Base-by-base conservation (phyloP, 345 rosid genomes). In the Kandelia obovata region DNA sequence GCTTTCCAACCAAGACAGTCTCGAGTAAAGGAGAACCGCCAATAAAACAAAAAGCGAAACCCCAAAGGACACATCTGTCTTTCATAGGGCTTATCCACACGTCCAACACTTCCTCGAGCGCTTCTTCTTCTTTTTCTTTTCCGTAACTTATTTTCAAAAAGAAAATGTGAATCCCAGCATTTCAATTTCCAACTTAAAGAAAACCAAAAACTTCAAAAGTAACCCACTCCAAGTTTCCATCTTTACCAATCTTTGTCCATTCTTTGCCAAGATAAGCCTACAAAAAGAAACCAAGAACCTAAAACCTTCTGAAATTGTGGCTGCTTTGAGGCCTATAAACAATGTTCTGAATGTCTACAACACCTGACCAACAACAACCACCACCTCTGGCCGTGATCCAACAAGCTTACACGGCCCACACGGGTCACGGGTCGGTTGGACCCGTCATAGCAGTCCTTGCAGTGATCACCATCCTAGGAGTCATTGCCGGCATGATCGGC, bases 361-460 rank as follows among this genome's bases (percentile, higher is more conserved):
- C 87, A 46, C 49, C 73, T 7, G 85, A 80, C 66, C 83, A 77
- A 53, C 59, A 25, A 25, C 59, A n/a, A 56, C 74, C 83, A 52
- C 84, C 81, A 4, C 71, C 85, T 2, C 2, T 35, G 49, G 77
- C 61, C 52, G 74, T 53, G 71, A 74, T 56, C 64, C 78, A 80
- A 32, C 82, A 82, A 73, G 75, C 70, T 58, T 79, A 75, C 86
- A 65, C 83, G 7, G 37, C 73, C 53, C 74, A 56, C 65, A 17
- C 76, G 26, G 83, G 80, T 34, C 78, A 77, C 71, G 88, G 87
- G 61, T 86, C 91, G 52, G 82, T 86, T 11, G 91, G 95, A 23
- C 78, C 91, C 6, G 83, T 85, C 20, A 83, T 89, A 61, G 95
- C 80, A n/a, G 88, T 87, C 30, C 80, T 89, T 4, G 88, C 87